Percentiles rank a stretch among this genome's conserved stretches.
phyloP scores from a whole-genome alignment of 116 monocot genomes.

The Phalaenopsis hybrid region DNA sequence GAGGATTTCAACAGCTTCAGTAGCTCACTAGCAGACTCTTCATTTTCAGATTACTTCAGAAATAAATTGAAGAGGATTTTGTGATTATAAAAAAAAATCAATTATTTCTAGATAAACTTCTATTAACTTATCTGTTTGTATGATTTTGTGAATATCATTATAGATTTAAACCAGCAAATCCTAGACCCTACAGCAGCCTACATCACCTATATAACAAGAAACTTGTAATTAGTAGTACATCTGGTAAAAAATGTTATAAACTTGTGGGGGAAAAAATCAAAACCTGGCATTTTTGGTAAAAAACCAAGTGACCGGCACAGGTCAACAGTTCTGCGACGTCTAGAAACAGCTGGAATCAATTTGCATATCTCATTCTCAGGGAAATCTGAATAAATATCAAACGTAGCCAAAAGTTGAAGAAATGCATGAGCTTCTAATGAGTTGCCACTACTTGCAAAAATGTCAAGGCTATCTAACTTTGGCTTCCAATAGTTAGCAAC shows the following conservation, averaged over 20 bases:
- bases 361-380: constrained; percentile 64
- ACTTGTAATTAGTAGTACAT: neutral
- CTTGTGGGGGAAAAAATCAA: neutral
- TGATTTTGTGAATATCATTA: neutral
- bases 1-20: too few species aligned
- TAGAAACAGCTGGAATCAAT: constrained; percentile 75
- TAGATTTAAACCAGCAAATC: neutral
- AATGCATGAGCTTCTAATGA: constrained; percentile 85
- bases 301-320: constrained; percentile 73
- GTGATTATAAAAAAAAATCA: too few species aligned
- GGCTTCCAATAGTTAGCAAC: constrained; percentile 76
- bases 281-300: constrained; percentile 77
- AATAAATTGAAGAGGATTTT: too few species aligned
- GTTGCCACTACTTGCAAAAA: constrained; percentile 63
- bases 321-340: constrained; percentile 70
- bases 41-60: too few species aligned
- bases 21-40: too few species aligned
- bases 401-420: constrained; percentile 88
- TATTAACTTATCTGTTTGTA: neutral
- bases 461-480: constrained; percentile 60
- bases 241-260: neutral
- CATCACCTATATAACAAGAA: neutral
- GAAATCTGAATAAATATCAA: constrained; percentile 61
- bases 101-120: neutral
- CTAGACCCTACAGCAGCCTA: neutral